These are phyloP conservation scores for Linaria vulgaris DNA, from an alignment of 257 asterid species.

Conservation along the genomic window DNA sequence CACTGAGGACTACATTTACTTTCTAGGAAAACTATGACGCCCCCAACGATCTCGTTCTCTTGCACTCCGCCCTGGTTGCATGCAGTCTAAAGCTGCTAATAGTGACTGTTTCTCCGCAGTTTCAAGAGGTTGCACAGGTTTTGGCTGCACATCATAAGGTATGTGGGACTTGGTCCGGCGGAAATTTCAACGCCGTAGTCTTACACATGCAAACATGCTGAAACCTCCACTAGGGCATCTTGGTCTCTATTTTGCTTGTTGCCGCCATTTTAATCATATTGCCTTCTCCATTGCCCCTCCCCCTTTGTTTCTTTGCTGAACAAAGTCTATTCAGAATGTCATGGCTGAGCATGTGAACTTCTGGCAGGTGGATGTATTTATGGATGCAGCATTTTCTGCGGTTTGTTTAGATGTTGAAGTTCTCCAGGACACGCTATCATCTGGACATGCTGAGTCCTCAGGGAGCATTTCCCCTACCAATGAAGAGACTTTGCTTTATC, in stretches of 20 bases:
- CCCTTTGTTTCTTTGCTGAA: background rate
- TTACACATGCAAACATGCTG: background rate
- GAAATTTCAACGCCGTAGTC: background rate
- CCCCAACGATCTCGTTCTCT: constrained; percentile 68
- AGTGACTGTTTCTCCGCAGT: constrained; percentile 76
- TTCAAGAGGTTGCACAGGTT: constrained; percentile 91
- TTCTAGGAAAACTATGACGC: constrained; percentile 50
- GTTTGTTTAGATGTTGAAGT: constrained; percentile 65
- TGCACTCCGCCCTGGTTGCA: constrained; percentile 94
- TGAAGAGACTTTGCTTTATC: constrained; percentile 69
- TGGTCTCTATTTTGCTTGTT: background rate
- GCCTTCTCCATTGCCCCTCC: background rate
- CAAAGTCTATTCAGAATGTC: constrained; percentile 12
- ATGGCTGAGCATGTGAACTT: constrained; percentile 30
- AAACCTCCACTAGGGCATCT: constrained; percentile 1
- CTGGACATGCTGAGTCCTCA: constrained; percentile 49
- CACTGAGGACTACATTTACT: constrained; percentile 22
- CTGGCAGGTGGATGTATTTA: constrained; percentile 88
- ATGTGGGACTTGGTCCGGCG: constrained; percentile 17
- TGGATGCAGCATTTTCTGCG: constrained; percentile 84
- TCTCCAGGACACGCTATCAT: constrained; percentile 69
- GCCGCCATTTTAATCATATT: constrained; percentile 19
- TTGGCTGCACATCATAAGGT: constrained; percentile 81
- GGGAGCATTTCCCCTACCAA: constrained; percentile 46
- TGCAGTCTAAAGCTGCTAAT: constrained; percentile 74